Base-by-base conservation (phyloP, 2,329 filamentous ascomycete genomes). In the Colletotrichum simmondsii region DNA sequence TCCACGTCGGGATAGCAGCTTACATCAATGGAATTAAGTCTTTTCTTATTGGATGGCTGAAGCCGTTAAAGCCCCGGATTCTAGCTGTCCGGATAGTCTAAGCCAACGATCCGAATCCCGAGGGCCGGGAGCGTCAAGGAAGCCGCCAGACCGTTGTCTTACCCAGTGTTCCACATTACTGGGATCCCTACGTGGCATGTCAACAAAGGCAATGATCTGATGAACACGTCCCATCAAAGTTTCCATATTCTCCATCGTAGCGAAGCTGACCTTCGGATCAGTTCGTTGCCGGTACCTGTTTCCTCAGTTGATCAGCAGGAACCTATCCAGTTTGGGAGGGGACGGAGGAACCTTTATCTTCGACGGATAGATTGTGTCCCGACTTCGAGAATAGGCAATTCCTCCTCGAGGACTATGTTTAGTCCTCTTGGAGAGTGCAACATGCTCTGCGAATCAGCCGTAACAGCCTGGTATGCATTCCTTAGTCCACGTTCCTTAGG, bases 141-240 rank as follows among this genome's bases (percentile, higher is more conserved):
- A 24, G 53, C 28, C 28, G 24, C 61, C 53, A 58, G 28, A 4
- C 53, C 52, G 28, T 52, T 46, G 30, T 12, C 37, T 28, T 35
- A 22, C 24, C 19, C 19, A 35, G n/a, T 37, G 37, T 35, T 37
- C 61, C 67, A 79, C 26, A 37, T 19, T 22, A n/a, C 12, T 42
- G 30, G 42, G 32, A 59, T 59, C 10, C 4, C 12, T 52, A 42
- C 30, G 14, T 59, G 42, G 37, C 42, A 59, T 28, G 7, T 19
- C 12, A 24, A 26, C 30, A 53, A 30, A 24, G 56, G 42, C 11
- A 59, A 35, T 11, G 42, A 54, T 32, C 19, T 57, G 14, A 59
- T 10, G n/a, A 54, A 59, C 28, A 22, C 4, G 24, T 37, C 30
- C n/a, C 12, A 26, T 28, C 12, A 32, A 4, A 12, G 6, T 4